Conservation (phyloP, 2,329 filamentous ascomycete genomes). For the Epichloe baconii region DNA sequence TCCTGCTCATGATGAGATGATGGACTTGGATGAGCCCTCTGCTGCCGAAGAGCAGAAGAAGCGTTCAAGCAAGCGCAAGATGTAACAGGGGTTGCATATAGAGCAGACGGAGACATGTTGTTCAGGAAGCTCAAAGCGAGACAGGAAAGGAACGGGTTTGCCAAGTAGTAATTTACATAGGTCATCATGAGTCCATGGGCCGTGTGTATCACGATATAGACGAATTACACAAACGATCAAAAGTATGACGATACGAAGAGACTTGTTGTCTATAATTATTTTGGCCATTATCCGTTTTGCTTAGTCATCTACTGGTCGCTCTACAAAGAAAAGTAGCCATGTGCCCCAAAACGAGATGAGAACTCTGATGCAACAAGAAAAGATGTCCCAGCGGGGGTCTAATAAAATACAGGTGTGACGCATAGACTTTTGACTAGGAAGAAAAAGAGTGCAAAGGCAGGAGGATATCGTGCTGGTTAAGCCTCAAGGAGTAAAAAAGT, state of each 20-base stretch:
- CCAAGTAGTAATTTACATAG: background rate
- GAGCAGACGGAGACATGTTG: background rate
- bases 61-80: constrained; percentile 39
- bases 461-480: background rate
- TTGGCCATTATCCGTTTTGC: background rate
- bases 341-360: background rate
- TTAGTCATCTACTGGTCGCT: background rate
- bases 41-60: constrained; percentile 35
- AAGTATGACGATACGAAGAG: constrained; percentile 7
- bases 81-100: constrained; percentile 20
- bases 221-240: constrained; percentile 16
- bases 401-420: background rate
- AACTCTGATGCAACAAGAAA: background rate
- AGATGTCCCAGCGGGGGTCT: background rate
- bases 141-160: background rate
- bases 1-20: constrained; percentile 33
- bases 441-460: background rate
- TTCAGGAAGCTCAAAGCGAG: background rate
- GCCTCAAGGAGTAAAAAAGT: background rate
- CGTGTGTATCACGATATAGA: constrained; percentile 15
- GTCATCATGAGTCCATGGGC: background rate
- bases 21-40: constrained; percentile 43
- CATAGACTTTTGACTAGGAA: background rate
- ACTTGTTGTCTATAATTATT: constrained; percentile 1
- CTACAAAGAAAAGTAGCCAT: background rate